These are phyloP conservation scores for Starmerella khaoyaiensis DNA, from an alignment of 805 yeast genomes.

Conservation along the genomic window DNA sequence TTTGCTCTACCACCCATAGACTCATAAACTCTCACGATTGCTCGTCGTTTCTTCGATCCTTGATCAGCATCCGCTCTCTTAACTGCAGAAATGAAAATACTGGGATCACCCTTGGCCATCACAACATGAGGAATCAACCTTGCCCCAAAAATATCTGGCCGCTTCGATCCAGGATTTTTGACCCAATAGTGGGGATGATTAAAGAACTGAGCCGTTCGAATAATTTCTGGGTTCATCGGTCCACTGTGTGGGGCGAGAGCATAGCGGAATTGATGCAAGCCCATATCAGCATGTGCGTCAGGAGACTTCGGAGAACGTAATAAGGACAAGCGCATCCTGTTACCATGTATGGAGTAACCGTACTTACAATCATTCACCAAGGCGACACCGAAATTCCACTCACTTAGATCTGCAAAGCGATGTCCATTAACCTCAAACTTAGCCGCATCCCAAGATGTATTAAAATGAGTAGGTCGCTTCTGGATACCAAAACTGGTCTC, in stretches of 20 bases:
- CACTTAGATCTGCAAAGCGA: constrained; percentile 85
- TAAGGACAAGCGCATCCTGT: constrained; percentile 70
- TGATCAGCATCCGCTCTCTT: constrained; percentile 82
- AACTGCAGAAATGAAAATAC: constrained; percentile 57
- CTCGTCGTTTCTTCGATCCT: constrained; percentile 37
- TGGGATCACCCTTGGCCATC: constrained; percentile 35
- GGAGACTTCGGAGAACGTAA: constrained; percentile 90
- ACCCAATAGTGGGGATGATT: constrained; percentile 38
- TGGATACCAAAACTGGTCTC: constrained; percentile 93
- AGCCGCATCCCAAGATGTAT: constrained; percentile 93
- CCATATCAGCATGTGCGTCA: constrained; percentile 91
- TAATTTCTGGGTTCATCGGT: constrained; percentile 46
- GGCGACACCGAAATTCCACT: constrained; percentile 73
- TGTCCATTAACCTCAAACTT: constrained; percentile 93
- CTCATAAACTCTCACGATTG: constrained; percentile 71
- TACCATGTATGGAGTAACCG: constrained; percentile 92
- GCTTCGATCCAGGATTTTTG: constrained; percentile 7
- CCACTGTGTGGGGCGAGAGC: constrained; percentile 78
- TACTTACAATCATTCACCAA: constrained; percentile 74
- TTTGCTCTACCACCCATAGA: constrained; percentile 66
- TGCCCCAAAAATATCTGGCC: constrained; percentile 6
- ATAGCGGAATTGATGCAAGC: constrained; percentile 66
- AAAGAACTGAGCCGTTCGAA: constrained; percentile 65
- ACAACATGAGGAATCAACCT: constrained; percentile 11
- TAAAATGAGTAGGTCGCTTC: constrained; percentile 84